Evolutionary conservation across 1,284 basidiomycete species (phyloP).

Genomic region (Naganishia liquefaciens): DNA sequence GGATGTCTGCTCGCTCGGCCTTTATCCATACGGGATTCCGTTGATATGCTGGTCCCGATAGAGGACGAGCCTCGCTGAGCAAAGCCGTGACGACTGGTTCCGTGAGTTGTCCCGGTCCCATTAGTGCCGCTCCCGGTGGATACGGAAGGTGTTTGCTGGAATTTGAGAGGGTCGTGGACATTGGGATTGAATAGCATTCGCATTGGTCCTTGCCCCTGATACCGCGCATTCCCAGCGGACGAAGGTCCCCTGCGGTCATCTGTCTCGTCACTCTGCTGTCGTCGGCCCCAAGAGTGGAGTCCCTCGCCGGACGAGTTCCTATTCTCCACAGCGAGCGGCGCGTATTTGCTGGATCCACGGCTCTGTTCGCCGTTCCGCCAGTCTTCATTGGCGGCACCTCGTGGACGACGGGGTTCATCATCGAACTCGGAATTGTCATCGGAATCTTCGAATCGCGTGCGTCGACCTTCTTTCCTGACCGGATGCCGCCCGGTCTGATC

Average conservation of each 20-base stretch:
- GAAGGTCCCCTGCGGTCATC: background rate
- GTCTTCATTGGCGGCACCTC: background rate
- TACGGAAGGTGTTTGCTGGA: slow-evolving; percentile 36
- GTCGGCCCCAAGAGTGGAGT: slow-evolving; percentile 17
- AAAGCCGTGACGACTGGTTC: slow-evolving; percentile 17
- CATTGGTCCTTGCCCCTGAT: slow-evolving; percentile 23
- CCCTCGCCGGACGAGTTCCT: slow-evolving; percentile 22
- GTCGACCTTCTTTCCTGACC: slow-evolving; percentile 5
- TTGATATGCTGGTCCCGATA: slow-evolving; percentile 18
- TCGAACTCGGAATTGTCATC: slow-evolving; percentile 19
- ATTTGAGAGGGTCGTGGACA: slow-evolving; percentile 57
- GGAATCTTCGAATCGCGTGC: slow-evolving; percentile 9
- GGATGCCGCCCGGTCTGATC: background rate
- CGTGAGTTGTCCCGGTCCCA: background rate
- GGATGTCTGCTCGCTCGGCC: slow-evolving; percentile 14
- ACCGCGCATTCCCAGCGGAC: background rate
- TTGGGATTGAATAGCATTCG: slow-evolving; percentile 58
- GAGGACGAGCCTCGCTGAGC: slow-evolving; percentile 22
- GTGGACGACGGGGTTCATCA: background rate
- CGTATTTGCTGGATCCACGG: slow-evolving; percentile 19
- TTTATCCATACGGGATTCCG: slow-evolving; percentile 15
- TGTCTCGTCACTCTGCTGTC: slow-evolving; percentile 1
- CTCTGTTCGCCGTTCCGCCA: background rate
- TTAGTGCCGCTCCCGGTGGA: slow-evolving; percentile 22
- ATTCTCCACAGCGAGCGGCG: slow-evolving; percentile 6